Base-by-base conservation (phyloP, 305 asterid genomes). In the Solanum chacoense region DNA sequence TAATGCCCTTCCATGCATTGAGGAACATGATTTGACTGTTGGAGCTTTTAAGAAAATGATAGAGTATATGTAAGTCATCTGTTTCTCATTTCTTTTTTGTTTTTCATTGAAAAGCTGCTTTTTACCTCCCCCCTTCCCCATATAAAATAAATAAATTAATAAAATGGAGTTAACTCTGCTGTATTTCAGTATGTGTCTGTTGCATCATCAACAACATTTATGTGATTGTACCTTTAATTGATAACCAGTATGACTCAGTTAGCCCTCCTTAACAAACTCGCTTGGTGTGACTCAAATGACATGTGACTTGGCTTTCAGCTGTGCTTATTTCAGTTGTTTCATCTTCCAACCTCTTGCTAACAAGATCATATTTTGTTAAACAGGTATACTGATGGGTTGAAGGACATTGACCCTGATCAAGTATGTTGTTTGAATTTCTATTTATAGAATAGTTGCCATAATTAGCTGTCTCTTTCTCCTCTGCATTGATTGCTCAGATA, bases 351-450 rank as follows among this genome's bases (percentile, higher is more conserved):
- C 83, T 91, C 80, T 65, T 69, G 79, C 35, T 78, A 84, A 89
- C 89, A 42, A 42, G 34, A 76, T 77, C 85, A 88, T 45, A 37
- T 91, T 36, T 88, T 91, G 90, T 88, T 87, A 88, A 90, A 76
- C 94, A 97, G 99, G 99, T 97, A 97, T 86, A 96, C 99, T 65
- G 99, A 97, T 89, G 90, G 95, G 74, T 91, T 97, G 92, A 90
- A 89, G 88, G 98, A 92, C 84, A 89, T 97, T 88, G 92, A 94
- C 88, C 95, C 95, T 87, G 94, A 94, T 92, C 99, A 96, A 98
- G 99, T 97, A 89, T 88, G 92, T 72, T 87, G 88, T 88, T 74
- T 87, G 36, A 87, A 85, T 88, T 75, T 63, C 63, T 85, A 71
- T 50, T 65, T 76, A 11, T 32, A 55, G 8, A 55, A 20, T 55